These are phyloP conservation scores for Podaxis sp. DNA, from an alignment of 768 basidiomycete genomes.

Conservation along the genomic window DNA sequence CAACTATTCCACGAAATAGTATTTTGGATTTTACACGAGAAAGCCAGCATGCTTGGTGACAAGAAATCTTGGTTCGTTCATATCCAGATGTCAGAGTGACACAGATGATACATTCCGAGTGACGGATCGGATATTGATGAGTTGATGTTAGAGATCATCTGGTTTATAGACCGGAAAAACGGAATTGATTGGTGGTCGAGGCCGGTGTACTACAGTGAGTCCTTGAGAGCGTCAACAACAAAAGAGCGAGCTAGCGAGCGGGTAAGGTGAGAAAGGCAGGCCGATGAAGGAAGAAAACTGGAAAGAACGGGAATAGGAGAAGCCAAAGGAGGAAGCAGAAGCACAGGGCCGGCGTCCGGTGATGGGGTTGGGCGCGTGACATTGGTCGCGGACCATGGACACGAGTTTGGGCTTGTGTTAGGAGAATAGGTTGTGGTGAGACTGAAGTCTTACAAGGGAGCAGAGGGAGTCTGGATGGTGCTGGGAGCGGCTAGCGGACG, in stretches of 20 bases:
- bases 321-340: neutral
- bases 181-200: neutral
- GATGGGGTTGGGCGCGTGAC: neutral
- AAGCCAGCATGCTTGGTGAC: neutral
- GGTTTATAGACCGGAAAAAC: neutral
- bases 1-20: neutral
- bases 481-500: neutral
- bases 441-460: neutral
- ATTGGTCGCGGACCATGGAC: neutral
- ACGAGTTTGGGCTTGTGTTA: neutral
- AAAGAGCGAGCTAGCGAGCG: too few relatives aligned
- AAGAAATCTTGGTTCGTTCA: too few relatives aligned
- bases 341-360: neutral
- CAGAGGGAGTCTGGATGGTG: neutral
- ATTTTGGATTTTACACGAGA: neutral
- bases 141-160: neutral
- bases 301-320: neutral
- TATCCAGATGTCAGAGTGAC: neutral
- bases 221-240: too few relatives aligned
- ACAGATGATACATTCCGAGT: neutral
- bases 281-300: neutral
- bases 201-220: too few relatives aligned
- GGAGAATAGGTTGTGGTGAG: neutral
- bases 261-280: conserved; percentile 2
- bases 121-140: neutral